These are phyloP conservation scores for Cylindrotheca closterium DNA, from an alignment of 108 stramenopile species.

Conservation along the genomic window DNA sequence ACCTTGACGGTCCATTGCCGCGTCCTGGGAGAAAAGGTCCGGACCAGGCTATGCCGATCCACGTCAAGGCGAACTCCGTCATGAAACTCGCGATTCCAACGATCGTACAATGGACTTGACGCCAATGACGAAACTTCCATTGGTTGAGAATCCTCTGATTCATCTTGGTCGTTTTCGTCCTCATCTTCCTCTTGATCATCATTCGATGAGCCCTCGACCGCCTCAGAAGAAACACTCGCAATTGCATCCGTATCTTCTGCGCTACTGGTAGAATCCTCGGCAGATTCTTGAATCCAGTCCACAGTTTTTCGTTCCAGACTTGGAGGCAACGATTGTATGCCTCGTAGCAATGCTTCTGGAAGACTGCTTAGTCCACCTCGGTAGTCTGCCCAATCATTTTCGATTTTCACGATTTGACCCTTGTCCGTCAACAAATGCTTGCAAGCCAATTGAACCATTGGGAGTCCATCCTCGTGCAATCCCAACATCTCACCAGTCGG, in stretches of 20 bases:
- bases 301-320: conserved; percentile 10
- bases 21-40: conserved; percentile 5
- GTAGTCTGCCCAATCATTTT: conserved; percentile 7
- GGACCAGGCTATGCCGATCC: conserved; percentile 1
- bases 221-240: too few relatives aligned
- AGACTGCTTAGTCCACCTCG: too few relatives aligned
- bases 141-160: conserved; percentile 1
- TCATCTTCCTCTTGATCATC: background rate
- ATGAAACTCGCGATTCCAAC: conserved; percentile 18
- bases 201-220: background rate
- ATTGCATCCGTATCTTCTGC: too few relatives aligned
- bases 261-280: too few relatives aligned
- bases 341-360: too few relatives aligned
- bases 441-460: conserved; percentile 19
- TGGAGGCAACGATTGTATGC: background rate
- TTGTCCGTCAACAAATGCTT: conserved; percentile 2
- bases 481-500: background rate
- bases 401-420: background rate
- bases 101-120: conserved; percentile 7
- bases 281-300: too few relatives aligned
- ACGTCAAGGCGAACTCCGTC: conserved; percentile 19
- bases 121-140: background rate
- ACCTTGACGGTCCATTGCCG: conserved; percentile 29
- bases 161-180: background rate
- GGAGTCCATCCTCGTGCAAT: background rate